A percentile compares a stretch with the other conserved stretches of the same genome.
These are phyloP conservation scores for Ceratocystis variospora DNA, from an alignment of 2,329 filamentous ascomycete species.

Conservation along the genomic window DNA sequence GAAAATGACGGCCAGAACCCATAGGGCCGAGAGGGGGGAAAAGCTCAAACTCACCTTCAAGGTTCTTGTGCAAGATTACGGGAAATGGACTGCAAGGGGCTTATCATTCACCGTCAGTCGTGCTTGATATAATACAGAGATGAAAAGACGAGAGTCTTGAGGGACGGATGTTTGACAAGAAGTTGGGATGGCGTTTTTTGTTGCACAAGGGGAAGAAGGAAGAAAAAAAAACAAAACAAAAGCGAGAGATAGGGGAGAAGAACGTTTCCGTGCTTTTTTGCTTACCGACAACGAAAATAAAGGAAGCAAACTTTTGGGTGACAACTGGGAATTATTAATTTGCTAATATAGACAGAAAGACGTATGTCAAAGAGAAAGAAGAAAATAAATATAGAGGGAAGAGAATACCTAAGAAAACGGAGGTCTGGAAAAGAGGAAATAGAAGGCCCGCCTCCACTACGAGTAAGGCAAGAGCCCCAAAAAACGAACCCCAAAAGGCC, in stretches of 20 bases:
- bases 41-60: slow-evolving; percentile 13
- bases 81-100: slow-evolving; percentile 1
- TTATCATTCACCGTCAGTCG: neutral
- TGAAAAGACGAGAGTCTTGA: neutral
- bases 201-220: neutral
- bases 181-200: neutral
- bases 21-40: neutral
- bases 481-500: too few relatives aligned
- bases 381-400: slow-evolving; percentile 11
- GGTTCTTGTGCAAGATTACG: slow-evolving; percentile 7
- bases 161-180: neutral
- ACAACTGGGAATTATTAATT: slow-evolving; percentile 13
- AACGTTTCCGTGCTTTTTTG: neutral
- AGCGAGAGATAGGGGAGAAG: too few relatives aligned
- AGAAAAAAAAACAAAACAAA: neutral
- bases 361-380: slow-evolving; percentile 8
- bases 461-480: neutral
- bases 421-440: neutral
- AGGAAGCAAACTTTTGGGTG: slow-evolving; percentile 12
- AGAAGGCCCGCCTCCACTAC: neutral
- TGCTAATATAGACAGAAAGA: neutral
- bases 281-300: neutral
- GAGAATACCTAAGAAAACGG: slow-evolving; percentile 1
- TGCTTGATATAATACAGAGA: neutral
- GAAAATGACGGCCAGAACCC: neutral